Conservation (phyloP, 2,329 filamentous ascomycete species). For the Bimuria novae-zelandiae region DNA sequence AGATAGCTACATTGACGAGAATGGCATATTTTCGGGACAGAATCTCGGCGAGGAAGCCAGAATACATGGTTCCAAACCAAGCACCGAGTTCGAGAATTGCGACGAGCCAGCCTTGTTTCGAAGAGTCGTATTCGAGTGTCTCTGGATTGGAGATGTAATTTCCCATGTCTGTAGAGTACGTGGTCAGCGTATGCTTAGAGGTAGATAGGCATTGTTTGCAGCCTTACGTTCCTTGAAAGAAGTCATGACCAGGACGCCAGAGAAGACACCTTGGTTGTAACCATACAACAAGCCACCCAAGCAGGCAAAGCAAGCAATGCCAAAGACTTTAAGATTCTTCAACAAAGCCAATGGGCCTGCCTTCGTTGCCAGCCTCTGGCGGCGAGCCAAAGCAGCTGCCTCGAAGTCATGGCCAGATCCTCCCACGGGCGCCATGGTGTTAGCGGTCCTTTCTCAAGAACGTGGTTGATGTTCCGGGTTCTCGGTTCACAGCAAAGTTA, state of each 20-base stretch:
- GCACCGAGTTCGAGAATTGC: constrained; percentile 76
- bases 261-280: constrained; percentile 78
- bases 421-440: constrained; percentile 45
- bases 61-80: constrained; percentile 74
- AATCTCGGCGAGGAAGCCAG: constrained; percentile 72
- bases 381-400: constrained; percentile 48
- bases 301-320: constrained; percentile 59
- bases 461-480: background rate
- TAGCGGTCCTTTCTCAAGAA: constrained; percentile 4
- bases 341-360: constrained; percentile 56
- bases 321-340: constrained; percentile 59
- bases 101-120: constrained; percentile 54
- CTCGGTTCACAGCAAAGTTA: background rate
- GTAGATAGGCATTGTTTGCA: background rate
- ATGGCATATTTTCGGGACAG: constrained; percentile 72
- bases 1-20: constrained; percentile 67
- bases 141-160: constrained; percentile 36
- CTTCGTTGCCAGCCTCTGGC: constrained; percentile 45
- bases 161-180: constrained; percentile 47
- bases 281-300: constrained; percentile 64
- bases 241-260: constrained; percentile 64
- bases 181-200: background rate
- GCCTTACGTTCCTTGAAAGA: constrained; percentile 50
- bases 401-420: constrained; percentile 44
- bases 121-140: constrained; percentile 37